Evolutionary conservation across 495 filamentous ascomycete species (phyloP), one percentile per base, ranked within the genome.

Genomic region (Lepraria neglecta): DNA sequence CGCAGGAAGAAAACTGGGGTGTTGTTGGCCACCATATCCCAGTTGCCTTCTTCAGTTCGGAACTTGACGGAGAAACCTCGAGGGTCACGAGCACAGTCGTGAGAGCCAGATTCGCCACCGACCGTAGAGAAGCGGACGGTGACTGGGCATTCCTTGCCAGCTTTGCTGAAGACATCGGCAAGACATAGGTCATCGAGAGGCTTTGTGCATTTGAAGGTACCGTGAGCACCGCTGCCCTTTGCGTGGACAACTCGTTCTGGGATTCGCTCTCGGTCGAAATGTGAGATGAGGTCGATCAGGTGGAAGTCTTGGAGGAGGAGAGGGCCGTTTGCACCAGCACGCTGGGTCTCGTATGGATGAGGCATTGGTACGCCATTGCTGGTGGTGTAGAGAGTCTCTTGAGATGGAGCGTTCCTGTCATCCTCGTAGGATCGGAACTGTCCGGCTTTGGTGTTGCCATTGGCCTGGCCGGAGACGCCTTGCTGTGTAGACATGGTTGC

Each of bases 41-140:
- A 89, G 71, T 91, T 91, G 15, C 88, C 88, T 68, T 95, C 86
- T 14, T 88, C 77, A 3, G 90, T 92, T 67, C 88, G 90, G 77
- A 92, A 87, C 75, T 90, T 91, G 72, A 87, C 74, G 33, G 87
- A 80, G 62, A 87, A 89, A 0, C 88, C 88, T 54, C 85, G 76
- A 12, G 85, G 84, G 65, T 90, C 86, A 10, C 88, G 80, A 2
- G 82, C 80, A 45, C 78, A 82, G 63, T 90, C 88, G n/a, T 84
- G 64, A 6, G 84, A 88, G 31, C 85, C 87, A 65, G 82, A 80
- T 70, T 88, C 86, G 51, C 82, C 82, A 65, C 81, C 85, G 9
- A 88, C 85, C 17, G 87, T 90, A 0, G 87, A 90, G 72, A 91
- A 87, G 7, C 87, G 84, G 12, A 76, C 77, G 30, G 87, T 76